Evolutionary conservation across 805 yeast genomes (phyloP).

Genomic region (Wickerhamiella musiphila): DNA sequence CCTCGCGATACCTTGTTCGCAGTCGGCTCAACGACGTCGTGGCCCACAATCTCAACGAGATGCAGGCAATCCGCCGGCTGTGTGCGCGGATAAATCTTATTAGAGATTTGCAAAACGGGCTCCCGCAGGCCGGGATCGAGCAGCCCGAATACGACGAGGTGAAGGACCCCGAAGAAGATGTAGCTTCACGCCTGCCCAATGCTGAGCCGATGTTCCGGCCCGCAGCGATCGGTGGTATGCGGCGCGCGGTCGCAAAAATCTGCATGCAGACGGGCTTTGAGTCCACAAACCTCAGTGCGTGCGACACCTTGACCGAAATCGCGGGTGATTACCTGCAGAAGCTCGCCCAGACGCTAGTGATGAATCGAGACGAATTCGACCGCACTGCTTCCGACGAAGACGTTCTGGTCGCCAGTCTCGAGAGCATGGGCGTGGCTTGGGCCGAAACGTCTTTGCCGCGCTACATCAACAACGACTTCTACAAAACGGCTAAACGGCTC

Average conservation of each 20-base stretch:
- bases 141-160: conserved; percentile 22
- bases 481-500: conserved; percentile 52
- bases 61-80: conserved; percentile 75
- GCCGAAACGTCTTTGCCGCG: conserved; percentile 61
- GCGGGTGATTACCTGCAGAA: conserved; percentile 69
- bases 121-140: background rate
- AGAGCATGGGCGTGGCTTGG: conserved; percentile 65
- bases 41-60: conserved; percentile 49
- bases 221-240: conserved; percentile 47
- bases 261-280: conserved; percentile 91
- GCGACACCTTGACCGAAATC: conserved; percentile 61
- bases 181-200: conserved; percentile 54
- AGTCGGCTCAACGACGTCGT: conserved; percentile 47
- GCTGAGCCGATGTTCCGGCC: conserved; percentile 45
- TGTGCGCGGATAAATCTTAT: conserved; percentile 80
- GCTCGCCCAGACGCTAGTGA: conserved; percentile 49
- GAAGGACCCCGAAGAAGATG: conserved; percentile 59
- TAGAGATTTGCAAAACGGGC: conserved; percentile 59
- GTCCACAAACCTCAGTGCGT: conserved; percentile 57
- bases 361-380: conserved; percentile 45
- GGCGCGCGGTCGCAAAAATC: conserved; percentile 54
- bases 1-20: conserved; percentile 18
- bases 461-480: conserved; percentile 54
- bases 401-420: conserved; percentile 40
- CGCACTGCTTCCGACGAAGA: conserved; percentile 26